Conservation (phyloP, 192 early-diverging fungal genomes). For the Backusella westeae region DNA sequence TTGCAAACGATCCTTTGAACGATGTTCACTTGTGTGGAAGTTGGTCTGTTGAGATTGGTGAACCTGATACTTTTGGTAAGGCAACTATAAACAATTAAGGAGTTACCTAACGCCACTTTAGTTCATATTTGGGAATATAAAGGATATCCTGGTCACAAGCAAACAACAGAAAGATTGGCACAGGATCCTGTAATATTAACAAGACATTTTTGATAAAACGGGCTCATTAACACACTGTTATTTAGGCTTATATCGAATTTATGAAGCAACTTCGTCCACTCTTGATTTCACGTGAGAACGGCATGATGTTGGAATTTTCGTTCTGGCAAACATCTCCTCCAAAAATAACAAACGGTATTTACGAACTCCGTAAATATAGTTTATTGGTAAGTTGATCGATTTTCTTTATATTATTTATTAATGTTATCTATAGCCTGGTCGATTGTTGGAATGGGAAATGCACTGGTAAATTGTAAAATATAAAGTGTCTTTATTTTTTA, state of each 20-base stretch:
- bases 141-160: slow-evolving; percentile 79
- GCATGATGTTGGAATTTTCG: slow-evolving; percentile 90
- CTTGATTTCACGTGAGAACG: slow-evolving; percentile 74
- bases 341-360: slow-evolving; percentile 75
- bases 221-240: too few species aligned
- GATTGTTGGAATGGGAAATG: slow-evolving; percentile 90
- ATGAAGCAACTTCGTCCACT: slow-evolving; percentile 65
- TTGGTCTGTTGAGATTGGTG: slow-evolving; percentile 87
- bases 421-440: slow-evolving; percentile 63
- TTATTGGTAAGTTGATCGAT: slow-evolving; percentile 52
- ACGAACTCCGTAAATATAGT: slow-evolving; percentile 89
- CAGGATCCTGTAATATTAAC: slow-evolving; percentile 54
- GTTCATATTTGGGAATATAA: slow-evolving; percentile 97
- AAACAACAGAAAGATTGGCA: slow-evolving; percentile 59
- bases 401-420: not conserved
- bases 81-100: not conserved
- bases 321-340: slow-evolving; percentile 88
- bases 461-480: slow-evolving; percentile 57
- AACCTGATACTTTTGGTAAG: slow-evolving; percentile 78
- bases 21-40: slow-evolving; percentile 84
- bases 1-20: slow-evolving; percentile 74
- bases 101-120: slow-evolving; percentile 14
- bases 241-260: slow-evolving; percentile 62
- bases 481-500: not conserved
- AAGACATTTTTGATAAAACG: not conserved